phyloP scores from a whole-genome alignment of 2,329 filamentous ascomycete genomes.

The Zarea fungicola region DNA sequence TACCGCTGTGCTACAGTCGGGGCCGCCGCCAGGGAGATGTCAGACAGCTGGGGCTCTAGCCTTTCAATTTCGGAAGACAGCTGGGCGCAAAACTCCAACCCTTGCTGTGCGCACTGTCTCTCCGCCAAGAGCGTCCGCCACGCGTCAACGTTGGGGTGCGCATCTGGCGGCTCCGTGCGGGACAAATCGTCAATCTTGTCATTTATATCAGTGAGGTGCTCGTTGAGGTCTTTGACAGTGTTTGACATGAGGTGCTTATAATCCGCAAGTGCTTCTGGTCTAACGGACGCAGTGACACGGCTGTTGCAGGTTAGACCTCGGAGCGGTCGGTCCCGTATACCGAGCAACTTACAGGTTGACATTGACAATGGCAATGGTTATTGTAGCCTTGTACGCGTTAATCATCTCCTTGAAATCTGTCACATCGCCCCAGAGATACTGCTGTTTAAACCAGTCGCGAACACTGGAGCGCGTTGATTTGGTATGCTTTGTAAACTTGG shows the following conservation, averaged over 20 bases:
- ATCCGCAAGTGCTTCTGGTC: conserved; percentile 13
- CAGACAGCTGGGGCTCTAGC: conserved; percentile 16
- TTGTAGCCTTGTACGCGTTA: neutral
- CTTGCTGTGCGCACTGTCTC: conserved; percentile 20
- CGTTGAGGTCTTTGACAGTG: conserved; percentile 13
- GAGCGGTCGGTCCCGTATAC: neutral
- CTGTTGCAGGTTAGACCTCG: neutral
- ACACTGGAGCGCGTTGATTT: neutral
- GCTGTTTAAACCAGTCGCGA: neutral
- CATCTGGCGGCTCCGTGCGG: neutral
- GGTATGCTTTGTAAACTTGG: neutral
- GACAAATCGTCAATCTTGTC: conserved; percentile 8
- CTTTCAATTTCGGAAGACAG: conserved; percentile 19
- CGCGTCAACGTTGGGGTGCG: conserved; percentile 2
- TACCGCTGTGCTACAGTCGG: too few species aligned
- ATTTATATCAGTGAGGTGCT: conserved; percentile 10
- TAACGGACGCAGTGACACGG: conserved; percentile 5
- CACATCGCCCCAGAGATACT: neutral
- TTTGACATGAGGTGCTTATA: conserved; percentile 11
- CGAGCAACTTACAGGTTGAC: neutral
- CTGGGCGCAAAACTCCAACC: conserved; percentile 19
- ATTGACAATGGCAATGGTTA: neutral
- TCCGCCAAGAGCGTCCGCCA: conserved; percentile 20
- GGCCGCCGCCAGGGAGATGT: too few species aligned
- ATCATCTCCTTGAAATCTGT: neutral